phyloP scores from a whole-genome alignment of 2,329 filamentous ascomycete genomes.

The Trichoderma guizhouense region DNA sequence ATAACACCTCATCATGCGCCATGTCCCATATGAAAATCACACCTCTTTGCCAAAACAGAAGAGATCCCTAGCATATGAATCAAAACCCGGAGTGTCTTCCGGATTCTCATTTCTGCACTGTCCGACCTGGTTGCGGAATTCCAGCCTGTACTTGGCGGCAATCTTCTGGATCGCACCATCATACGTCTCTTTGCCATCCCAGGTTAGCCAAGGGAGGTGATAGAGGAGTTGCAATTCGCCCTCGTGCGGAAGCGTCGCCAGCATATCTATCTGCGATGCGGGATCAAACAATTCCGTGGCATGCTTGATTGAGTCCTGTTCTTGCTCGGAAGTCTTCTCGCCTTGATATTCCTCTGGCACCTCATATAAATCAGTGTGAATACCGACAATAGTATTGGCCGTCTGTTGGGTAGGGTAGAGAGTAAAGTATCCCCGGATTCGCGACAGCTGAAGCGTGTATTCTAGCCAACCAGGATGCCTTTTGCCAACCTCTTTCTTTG shows the following conservation, averaged over 20 bases:
- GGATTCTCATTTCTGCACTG: conserved; percentile 50
- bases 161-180: conserved; percentile 39
- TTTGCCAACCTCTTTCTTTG: conserved; percentile 61
- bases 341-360: conserved; percentile 65
- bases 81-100: conserved; percentile 21
- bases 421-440: conserved; percentile 71
- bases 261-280: conserved; percentile 41
- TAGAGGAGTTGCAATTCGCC: conserved; percentile 43
- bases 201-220: conserved; percentile 58
- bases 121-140: conserved; percentile 65
- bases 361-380: conserved; percentile 73
- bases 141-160: conserved; percentile 50
- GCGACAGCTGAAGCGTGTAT: conserved; percentile 71
- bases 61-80: conserved; percentile 54
- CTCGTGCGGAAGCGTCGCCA: conserved; percentile 46
- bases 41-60: conserved; percentile 54
- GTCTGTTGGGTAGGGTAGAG: conserved; percentile 68
- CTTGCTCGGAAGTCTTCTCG: conserved; percentile 23
- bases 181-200: conserved; percentile 54
- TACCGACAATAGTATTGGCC: conserved; percentile 58
- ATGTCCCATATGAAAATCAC: conserved; percentile 1
- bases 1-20: neutral
- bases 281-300: conserved; percentile 39
- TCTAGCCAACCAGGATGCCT: conserved; percentile 74
- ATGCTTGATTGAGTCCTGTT: conserved; percentile 22